Evolutionary conservation across 257 asterid species (phyloP), one percentile per base, ranked within the genome.

Genomic region (Solanum arcanum): DNA sequence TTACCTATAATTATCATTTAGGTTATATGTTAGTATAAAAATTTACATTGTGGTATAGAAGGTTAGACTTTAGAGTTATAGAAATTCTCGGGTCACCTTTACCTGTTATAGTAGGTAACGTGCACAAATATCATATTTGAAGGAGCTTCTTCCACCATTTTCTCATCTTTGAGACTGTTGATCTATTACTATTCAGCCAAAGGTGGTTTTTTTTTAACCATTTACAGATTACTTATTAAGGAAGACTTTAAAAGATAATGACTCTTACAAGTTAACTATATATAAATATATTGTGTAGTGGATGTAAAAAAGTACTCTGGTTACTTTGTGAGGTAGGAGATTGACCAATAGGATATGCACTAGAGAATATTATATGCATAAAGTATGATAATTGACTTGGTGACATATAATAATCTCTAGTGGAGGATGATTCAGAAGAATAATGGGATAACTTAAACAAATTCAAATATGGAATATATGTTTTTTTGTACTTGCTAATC

Each of bases 371-470:
- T 44, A 44, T 77, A 47, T 29, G 44, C 66, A 47, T 21, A 80
- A 42, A 47, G 10, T 47, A 5, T 27, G 44, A 80, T 80, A 80
- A 78, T 47, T 80, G 68, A 29, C 64, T 80, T 80, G 66, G 49
- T 47, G 85, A 80, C 44, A 29, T 77, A 15, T 29, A 80, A 46
- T 80, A 27, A 80, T 80, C 42, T 80, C 18, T 10, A 47, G 44
- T 47, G 85, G 85, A 80, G 16, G 39, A 25, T 77, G 84, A 80
- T 80, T 80, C 44, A 80, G 27, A 80, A 72, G 60, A 25, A 35
- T 73, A 69, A 15, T 46, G 44, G 77, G 87, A 89, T 84, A 78
- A 70, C 35, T 81, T 80, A 85, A 46, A 87, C 60, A 60, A 84
- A 37, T 85, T 35, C 69, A 31, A 33, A 47, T 25, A 46, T 78